phyloP scores from a whole-genome alignment of 306 rosid genomes.

The Vicia sativa region DNA sequence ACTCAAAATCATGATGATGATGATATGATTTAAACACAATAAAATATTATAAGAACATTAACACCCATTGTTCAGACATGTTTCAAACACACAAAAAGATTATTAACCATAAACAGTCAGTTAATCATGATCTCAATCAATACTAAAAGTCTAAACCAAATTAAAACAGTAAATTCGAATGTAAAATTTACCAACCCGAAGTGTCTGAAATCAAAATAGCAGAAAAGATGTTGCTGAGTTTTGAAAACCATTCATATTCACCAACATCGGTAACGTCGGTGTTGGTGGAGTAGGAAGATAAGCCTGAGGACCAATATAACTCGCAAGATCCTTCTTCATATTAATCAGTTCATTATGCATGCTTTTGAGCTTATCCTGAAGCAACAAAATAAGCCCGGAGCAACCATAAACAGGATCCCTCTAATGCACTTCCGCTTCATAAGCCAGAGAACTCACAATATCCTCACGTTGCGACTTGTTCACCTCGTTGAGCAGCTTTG shows the following conservation, averaged over 20 bases:
- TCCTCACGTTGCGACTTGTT: slow-evolving; percentile 61
- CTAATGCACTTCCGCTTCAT: slow-evolving; percentile 49
- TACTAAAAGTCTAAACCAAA: no score
- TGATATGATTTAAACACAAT: no score
- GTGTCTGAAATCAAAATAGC: no score
- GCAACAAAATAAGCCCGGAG: slow-evolving; percentile 33
- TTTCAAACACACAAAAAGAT: no score
- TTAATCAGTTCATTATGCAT: slow-evolving; percentile 34
- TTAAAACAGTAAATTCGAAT: no score
- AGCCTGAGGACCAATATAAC: slow-evolving; percentile 2
- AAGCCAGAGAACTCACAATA: slow-evolving; percentile 51
- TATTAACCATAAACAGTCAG: no score
- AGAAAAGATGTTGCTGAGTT: no score
- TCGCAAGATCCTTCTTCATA: slow-evolving; percentile 39
- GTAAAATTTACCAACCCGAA: no score
- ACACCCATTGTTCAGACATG: no score
- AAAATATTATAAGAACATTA: no score
- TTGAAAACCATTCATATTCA: neutral
- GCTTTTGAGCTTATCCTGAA: slow-evolving; percentile 33
- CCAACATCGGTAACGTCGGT: neutral
- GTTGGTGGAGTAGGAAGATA: neutral
- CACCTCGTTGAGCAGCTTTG: slow-evolving; percentile 67
- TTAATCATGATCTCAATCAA: no score
- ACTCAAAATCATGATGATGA: no score
- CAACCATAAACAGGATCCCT: slow-evolving; percentile 51